phyloP scores from a whole-genome alignment of 768 basidiomycete species.

The Tylopilus cervinicoccineus region DNA sequence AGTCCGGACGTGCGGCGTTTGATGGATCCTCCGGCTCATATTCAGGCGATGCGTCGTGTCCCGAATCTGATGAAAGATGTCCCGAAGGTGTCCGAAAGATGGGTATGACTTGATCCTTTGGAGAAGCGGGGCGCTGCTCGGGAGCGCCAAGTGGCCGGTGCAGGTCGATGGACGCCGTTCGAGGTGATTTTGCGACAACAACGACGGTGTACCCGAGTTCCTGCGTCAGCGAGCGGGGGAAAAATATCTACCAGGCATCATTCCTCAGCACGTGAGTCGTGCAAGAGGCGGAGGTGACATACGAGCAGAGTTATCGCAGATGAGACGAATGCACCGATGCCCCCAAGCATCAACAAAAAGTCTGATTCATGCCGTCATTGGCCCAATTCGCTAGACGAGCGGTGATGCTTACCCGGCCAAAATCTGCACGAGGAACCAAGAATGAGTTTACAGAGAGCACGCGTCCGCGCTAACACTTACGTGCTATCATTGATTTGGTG shows the following conservation, averaged over 20 bases:
- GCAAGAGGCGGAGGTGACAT: conserved; percentile 22
- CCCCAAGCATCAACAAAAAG: conserved; percentile 66
- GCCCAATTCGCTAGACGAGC: not conserved
- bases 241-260: conserved; percentile 53
- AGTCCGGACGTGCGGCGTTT: conserved; percentile 11
- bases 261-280: not conserved
- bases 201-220: conserved; percentile 57
- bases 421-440: conserved; percentile 38
- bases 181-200: conserved; percentile 29
- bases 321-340: conserved; percentile 73
- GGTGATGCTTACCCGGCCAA: conserved; percentile 47
- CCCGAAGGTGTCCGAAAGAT: conserved; percentile 19
- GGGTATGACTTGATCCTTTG: conserved; percentile 23
- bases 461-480: conserved; percentile 42
- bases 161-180: conserved; percentile 22
- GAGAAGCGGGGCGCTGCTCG: conserved; percentile 14
- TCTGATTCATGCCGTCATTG: conserved; percentile 36
- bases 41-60: conserved; percentile 35
- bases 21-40: conserved; percentile 36
- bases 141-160: conserved; percentile 2
- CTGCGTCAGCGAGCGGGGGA: conserved; percentile 66
- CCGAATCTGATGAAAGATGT: conserved; percentile 19
- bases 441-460: not conserved
- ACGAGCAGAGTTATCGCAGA: conserved; percentile 79
- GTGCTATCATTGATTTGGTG: conserved; percentile 49